A percentile compares a stretch with the other conserved stretches of the same genome.
phyloP scores from a whole-genome alignment of 176 grass and related monocot genomes.

The Oryza nivara region DNA sequence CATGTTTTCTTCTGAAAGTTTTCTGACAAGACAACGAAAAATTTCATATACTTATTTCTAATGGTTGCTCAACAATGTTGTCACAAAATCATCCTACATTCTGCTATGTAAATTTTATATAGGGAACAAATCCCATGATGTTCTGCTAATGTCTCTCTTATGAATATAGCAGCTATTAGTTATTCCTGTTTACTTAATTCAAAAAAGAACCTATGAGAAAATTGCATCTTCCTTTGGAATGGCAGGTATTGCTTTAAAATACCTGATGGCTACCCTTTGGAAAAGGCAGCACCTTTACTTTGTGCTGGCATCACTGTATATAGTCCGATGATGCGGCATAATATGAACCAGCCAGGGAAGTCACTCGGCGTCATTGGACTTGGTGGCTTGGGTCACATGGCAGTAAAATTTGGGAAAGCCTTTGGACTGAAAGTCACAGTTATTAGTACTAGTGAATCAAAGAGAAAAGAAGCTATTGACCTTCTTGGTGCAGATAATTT shows the following conservation, averaged over 20 bases:
- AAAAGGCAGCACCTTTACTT: constrained; percentile 66
- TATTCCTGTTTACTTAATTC: background rate
- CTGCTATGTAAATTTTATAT: background rate
- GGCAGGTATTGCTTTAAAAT: constrained; percentile 76
- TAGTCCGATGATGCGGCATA: constrained; percentile 73
- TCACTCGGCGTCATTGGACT: constrained; percentile 78
- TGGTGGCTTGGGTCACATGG: constrained; percentile 79
- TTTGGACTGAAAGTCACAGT: constrained; percentile 78
- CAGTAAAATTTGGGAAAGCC: constrained; percentile 79
- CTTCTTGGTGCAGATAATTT: constrained; percentile 74
- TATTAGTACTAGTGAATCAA: constrained; percentile 75
- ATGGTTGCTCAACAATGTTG: background rate
- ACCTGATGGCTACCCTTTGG: constrained; percentile 73
- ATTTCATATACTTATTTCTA: background rate
- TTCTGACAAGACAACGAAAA: background rate
- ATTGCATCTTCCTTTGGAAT: background rate
- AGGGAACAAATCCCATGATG: background rate
- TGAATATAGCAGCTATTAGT: background rate
- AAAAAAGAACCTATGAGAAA: background rate
- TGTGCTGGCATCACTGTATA: constrained; percentile 88
- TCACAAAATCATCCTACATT: background rate
- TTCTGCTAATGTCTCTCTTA: background rate
- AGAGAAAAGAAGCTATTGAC: constrained; percentile 75
- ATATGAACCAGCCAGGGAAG: constrained; percentile 84
- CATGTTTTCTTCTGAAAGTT: background rate